Conservation (phyloP, 108 stramenopile species). For the Tribonema minus region DNA sequence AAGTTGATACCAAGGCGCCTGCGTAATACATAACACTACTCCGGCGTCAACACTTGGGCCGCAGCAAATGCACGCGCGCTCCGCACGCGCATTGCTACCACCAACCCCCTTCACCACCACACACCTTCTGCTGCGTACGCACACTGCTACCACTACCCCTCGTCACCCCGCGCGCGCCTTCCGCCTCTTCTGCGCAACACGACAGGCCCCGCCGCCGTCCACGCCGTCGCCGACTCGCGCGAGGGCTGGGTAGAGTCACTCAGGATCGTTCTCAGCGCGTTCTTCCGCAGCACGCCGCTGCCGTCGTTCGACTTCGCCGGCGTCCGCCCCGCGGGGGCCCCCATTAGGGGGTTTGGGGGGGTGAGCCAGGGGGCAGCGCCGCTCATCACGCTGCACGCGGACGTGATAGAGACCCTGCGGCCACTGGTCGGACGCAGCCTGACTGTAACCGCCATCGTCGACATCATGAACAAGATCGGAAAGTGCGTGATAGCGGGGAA, state of each 20-base stretch:
- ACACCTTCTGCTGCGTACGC: too few species aligned
- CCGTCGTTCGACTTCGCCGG: conserved; percentile 41
- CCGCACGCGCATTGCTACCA: too few species aligned
- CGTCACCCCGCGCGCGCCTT: too few species aligned
- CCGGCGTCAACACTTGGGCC: too few species aligned
- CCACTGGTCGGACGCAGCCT: conserved; percentile 31
- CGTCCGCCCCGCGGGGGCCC: conserved; percentile 54
- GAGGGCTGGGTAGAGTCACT: conserved; percentile 59
- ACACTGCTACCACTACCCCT: too few species aligned
- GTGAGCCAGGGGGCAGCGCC: conserved; percentile 50
- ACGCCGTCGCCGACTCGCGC: conserved; percentile 53
- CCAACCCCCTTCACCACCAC: too few species aligned
- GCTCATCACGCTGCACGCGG: conserved; percentile 38
- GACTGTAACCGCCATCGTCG: conserved; percentile 54
- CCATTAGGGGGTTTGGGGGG: conserved; percentile 59
- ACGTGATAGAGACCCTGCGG: conserved; percentile 26
- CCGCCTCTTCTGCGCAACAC: too few species aligned
- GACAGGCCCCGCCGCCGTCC: too few species aligned
- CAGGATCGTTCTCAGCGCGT: conserved; percentile 41
- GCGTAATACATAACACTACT: too few species aligned
- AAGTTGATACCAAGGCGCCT: too few species aligned
- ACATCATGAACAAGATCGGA: conserved; percentile 59
- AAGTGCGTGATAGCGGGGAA: conserved; percentile 59
- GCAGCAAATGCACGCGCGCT: too few species aligned
- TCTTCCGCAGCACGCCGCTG: conserved; percentile 20